A percentile compares a stretch with the other conserved stretches of the same genome.
Conservation (phyloP, 208 protist species). For the Eutreptiella sp. region DNA sequence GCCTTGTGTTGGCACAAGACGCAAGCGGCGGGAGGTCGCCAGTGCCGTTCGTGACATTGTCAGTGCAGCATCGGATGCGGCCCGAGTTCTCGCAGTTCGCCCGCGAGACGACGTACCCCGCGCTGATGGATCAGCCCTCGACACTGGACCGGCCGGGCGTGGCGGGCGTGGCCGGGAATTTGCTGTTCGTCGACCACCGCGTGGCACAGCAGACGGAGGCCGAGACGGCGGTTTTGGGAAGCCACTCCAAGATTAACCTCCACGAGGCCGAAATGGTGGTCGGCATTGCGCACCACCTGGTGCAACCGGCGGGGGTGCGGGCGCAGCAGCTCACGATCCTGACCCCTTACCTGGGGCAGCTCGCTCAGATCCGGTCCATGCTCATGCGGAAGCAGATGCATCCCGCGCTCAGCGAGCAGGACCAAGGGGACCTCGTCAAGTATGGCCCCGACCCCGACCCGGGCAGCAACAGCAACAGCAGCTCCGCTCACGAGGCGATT, state of each 20-base stretch:
- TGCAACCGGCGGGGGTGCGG: conserved; percentile 28
- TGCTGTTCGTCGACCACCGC: conserved; percentile 40
- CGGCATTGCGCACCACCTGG: conserved; percentile 26
- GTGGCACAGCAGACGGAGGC: conserved; percentile 5
- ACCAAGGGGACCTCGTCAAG: conserved; percentile 8
- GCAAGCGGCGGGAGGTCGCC: no score
- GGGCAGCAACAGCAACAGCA: no score
- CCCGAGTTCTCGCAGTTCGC: conserved; percentile 40
- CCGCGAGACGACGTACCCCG: conserved; percentile 7
- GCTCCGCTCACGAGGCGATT: background rate
- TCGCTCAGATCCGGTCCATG: conserved; percentile 21
- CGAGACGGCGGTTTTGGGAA: background rate
- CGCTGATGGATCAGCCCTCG: background rate
- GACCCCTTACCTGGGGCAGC: conserved; percentile 50
- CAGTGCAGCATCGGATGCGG: conserved; percentile 50
- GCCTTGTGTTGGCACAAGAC: conserved; percentile 34
- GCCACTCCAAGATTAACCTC: conserved; percentile 31
- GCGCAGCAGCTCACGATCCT: conserved; percentile 37
- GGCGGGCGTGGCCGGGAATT: conserved; percentile 20
- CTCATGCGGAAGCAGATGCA: background rate
- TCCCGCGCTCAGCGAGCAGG: background rate
- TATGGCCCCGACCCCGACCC: no score
- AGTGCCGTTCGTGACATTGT: conserved; percentile 15
- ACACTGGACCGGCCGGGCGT: background rate
- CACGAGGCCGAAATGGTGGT: conserved; percentile 39